These are phyloP conservation scores for Penicillium sp. DNA, from an alignment of 2,329 filamentous ascomycete species.

Conservation along the genomic window DNA sequence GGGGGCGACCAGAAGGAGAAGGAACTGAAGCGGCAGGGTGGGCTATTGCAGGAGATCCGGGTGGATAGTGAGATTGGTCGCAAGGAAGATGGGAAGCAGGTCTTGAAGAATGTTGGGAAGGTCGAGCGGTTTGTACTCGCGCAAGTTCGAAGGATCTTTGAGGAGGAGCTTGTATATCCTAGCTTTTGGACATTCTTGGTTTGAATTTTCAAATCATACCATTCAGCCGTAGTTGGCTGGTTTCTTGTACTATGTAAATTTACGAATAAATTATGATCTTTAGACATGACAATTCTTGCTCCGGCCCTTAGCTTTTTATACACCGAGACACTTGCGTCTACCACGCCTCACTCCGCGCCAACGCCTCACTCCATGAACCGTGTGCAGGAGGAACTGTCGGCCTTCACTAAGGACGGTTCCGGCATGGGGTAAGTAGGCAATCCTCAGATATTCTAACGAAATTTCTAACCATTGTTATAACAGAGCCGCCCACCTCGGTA, in stretches of 20 bases:
- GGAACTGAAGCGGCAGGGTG: slow-evolving; percentile 62
- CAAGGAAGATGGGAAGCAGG: slow-evolving; percentile 86
- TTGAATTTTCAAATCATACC: slow-evolving; percentile 40
- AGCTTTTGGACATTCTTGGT: slow-evolving; percentile 98
- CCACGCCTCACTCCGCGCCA: slow-evolving; percentile 53
- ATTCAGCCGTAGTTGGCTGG: background rate
- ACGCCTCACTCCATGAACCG: slow-evolving; percentile 71
- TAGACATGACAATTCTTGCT: slow-evolving; percentile 6
- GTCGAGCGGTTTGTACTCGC: slow-evolving; percentile 97
- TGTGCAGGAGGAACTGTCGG: slow-evolving; percentile 82
- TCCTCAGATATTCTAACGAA: slow-evolving; percentile 7
- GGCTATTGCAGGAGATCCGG: slow-evolving; percentile 83
- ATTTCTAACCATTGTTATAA: slow-evolving; percentile 21
- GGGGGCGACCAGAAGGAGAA: slow-evolving; percentile 48
- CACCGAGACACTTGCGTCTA: background rate
- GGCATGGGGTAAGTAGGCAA: slow-evolving; percentile 49
- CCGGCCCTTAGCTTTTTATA: background rate
- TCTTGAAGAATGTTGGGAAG: slow-evolving; percentile 96
- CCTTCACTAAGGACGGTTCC: slow-evolving; percentile 62
- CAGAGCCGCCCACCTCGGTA: slow-evolving; percentile 72
- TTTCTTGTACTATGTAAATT: slow-evolving; percentile 16
- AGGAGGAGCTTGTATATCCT: slow-evolving; percentile 97
- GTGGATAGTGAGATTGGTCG: slow-evolving; percentile 98
- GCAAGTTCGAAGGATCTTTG: slow-evolving; percentile 93
- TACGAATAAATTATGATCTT: slow-evolving; percentile 17